Percentiles rank a stretch among this genome's conserved stretches.
These are phyloP conservation scores for Inosperma sp. DNA, from an alignment of 768 basidiomycete genomes.

Conservation along the genomic window DNA sequence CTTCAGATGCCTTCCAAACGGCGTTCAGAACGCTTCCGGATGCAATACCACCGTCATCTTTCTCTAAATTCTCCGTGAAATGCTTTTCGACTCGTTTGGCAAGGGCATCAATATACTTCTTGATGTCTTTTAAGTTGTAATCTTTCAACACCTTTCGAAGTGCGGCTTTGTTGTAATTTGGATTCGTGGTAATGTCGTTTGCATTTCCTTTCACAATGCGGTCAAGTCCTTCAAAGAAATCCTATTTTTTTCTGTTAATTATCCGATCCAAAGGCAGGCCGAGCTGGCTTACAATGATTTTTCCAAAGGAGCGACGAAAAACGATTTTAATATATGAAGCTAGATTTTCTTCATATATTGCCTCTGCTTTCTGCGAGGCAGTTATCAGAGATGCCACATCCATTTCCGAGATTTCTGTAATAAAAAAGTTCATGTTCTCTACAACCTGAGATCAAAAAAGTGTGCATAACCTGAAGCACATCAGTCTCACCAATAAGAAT, in stretches of 20 bases:
- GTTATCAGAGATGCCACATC: slow-evolving; percentile 56
- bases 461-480: background rate
- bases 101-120: slow-evolving; percentile 81
- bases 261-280: background rate
- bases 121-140: slow-evolving; percentile 80
- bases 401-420: slow-evolving; percentile 72
- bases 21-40: slow-evolving; percentile 67
- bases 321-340: slow-evolving; percentile 82
- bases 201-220: slow-evolving; percentile 71
- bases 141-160: slow-evolving; percentile 87
- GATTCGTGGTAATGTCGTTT: slow-evolving; percentile 72
- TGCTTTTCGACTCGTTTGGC: slow-evolving; percentile 95
- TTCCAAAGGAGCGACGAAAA: slow-evolving; percentile 79
- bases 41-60: slow-evolving; percentile 54
- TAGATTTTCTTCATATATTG: slow-evolving; percentile 87
- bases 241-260: slow-evolving; percentile 43
- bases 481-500: slow-evolving; percentile 77
- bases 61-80: slow-evolving; percentile 79
- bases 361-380: slow-evolving; percentile 71
- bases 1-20: slow-evolving; percentile 91
- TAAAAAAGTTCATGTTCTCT: slow-evolving; percentile 98
- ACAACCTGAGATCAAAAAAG: slow-evolving; percentile 2
- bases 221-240: slow-evolving; percentile 92
- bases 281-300: slow-evolving; percentile 64
- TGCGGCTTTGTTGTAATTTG: slow-evolving; percentile 67